Conservation (phyloP, 2,329 filamentous ascomycete genomes). For the Cryphonectria radicalis region DNA sequence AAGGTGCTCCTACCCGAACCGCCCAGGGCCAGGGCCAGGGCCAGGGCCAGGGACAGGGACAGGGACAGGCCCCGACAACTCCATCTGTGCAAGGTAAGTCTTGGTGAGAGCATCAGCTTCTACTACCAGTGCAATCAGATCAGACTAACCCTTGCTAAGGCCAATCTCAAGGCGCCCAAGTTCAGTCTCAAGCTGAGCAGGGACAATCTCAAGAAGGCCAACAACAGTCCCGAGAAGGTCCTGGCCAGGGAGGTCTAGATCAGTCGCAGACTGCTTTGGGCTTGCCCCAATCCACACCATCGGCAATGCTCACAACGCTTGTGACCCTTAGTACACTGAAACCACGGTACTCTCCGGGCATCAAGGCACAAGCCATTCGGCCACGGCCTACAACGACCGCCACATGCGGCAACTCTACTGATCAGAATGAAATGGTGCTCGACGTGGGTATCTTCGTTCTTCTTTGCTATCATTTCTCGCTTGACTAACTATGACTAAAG, state of each 20-base stretch:
- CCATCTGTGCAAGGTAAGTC: background rate
- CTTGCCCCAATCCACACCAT: conserved; percentile 12
- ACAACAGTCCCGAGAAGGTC: conserved; percentile 6
- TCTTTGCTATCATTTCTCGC: background rate
- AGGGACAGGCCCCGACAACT: conserved; percentile 7
- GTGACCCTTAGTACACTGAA: conserved; percentile 7
- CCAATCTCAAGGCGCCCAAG: conserved; percentile 12
- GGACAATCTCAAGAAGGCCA: conserved; percentile 4
- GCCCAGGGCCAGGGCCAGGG: background rate
- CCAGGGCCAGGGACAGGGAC: background rate
- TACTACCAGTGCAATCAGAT: background rate
- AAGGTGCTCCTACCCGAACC: conserved; percentile 3
- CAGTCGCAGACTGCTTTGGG: conserved; percentile 15
- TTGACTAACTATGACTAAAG: conserved; percentile 26
- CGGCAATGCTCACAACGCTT: conserved; percentile 7
- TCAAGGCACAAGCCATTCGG: conserved; percentile 18
- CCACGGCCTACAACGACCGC: background rate
- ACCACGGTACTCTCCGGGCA: conserved; percentile 6
- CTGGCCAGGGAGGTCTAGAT: conserved; percentile 12
- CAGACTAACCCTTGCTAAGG: conserved; percentile 5
- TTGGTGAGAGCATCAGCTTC: background rate
- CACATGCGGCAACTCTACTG: conserved; percentile 24
- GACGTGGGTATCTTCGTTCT: conserved; percentile 25
- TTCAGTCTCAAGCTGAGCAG: conserved; percentile 8
- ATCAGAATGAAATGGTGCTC: conserved; percentile 26